Conservation (phyloP, 1,139 yeast species). For the Zhuliangozyma parablackwelliae region DNA sequence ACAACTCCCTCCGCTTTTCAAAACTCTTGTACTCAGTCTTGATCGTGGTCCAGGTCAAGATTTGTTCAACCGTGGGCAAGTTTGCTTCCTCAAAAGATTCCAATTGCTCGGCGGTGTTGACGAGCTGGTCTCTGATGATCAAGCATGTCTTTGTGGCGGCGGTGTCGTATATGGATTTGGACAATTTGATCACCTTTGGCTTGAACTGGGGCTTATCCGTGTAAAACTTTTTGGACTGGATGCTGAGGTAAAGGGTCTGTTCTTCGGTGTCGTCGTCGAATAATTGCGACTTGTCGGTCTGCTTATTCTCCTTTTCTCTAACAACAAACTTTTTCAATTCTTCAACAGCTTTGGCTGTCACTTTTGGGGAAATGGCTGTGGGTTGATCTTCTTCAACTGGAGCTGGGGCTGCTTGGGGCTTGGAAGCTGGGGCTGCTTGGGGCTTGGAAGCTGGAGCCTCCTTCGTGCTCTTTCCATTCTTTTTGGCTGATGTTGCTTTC, state of each 20-base stretch:
- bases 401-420: not conserved
- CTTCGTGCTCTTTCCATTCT: slow-evolving; percentile 2
- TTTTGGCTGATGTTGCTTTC: too few relatives aligned
- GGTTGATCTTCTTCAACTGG: not conserved
- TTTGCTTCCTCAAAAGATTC: slow-evolving; percentile 56
- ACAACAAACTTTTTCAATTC: slow-evolving; percentile 46
- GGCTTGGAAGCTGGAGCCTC: slow-evolving; percentile 3
- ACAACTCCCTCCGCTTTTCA: slow-evolving; percentile 67
- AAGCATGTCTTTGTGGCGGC: slow-evolving; percentile 62
- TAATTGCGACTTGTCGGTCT: slow-evolving; percentile 21
- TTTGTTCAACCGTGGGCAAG: slow-evolving; percentile 44
- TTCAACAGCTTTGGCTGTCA: slow-evolving; percentile 42
- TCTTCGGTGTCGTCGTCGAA: slow-evolving; percentile 53
- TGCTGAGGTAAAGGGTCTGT: slow-evolving; percentile 49
- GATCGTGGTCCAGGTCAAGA: slow-evolving; percentile 52
- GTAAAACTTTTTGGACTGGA: slow-evolving; percentile 62
- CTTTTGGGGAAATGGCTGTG: slow-evolving; percentile 17
- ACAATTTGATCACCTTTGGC: slow-evolving; percentile 59
- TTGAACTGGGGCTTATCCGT: slow-evolving; percentile 63
- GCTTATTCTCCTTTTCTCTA: slow-evolving; percentile 20
- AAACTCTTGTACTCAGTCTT: slow-evolving; percentile 65
- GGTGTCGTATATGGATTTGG: slow-evolving; percentile 44
- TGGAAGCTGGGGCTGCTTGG: not conserved
- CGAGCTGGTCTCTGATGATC: slow-evolving; percentile 65
- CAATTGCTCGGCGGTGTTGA: slow-evolving; percentile 53